Percentiles rank a stretch among this genome's conserved stretches.
phyloP scores from a whole-genome alignment of 2,329 filamentous ascomycete genomes.

The Aaosphaeria pasadenensis region DNA sequence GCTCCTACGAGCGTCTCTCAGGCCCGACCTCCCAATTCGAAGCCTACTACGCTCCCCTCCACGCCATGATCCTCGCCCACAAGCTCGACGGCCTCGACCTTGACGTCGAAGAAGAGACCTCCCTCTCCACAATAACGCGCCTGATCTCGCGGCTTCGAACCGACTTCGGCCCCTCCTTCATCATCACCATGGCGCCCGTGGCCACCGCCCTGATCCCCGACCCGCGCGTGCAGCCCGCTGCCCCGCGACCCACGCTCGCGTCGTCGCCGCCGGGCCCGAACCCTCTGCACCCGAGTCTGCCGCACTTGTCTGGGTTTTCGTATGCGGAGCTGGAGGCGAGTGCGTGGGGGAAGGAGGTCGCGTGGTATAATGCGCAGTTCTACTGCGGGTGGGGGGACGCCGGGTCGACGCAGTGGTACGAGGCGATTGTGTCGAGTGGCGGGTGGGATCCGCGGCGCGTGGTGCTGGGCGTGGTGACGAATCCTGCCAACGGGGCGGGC shows the following conservation, averaged over 20 bases:
- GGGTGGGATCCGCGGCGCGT: slow-evolving; percentile 74
- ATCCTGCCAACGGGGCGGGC: slow-evolving; percentile 68
- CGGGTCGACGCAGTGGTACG: slow-evolving; percentile 49
- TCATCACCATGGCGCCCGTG: slow-evolving; percentile 80
- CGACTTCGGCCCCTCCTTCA: slow-evolving; percentile 68
- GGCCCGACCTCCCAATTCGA: slow-evolving; percentile 58
- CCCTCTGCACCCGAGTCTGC: slow-evolving; percentile 33
- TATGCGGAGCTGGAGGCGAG: slow-evolving; percentile 68
- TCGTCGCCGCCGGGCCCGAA: slow-evolving; percentile 28
- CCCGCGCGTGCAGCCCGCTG: slow-evolving; percentile 29
- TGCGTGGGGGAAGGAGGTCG: slow-evolving; percentile 50
- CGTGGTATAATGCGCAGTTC: slow-evolving; percentile 90
- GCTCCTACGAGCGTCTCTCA: slow-evolving; percentile 59
- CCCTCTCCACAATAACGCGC: slow-evolving; percentile 59
- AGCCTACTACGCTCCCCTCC: slow-evolving; percentile 67
- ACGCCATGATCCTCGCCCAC: slow-evolving; percentile 60
- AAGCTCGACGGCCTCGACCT: slow-evolving; percentile 40
- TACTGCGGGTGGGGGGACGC: slow-evolving; percentile 86
- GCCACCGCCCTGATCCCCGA: slow-evolving; percentile 66
- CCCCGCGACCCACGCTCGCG: slow-evolving; percentile 19
- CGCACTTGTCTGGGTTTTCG: slow-evolving; percentile 76
- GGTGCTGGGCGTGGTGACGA: slow-evolving; percentile 78
- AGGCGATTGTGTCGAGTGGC: slow-evolving; percentile 49
- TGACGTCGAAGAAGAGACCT: slow-evolving; percentile 66
- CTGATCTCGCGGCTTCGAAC: slow-evolving; percentile 48